Base-by-base conservation (phyloP, 805 yeast species). In the Saccharomycopsis sp. region DNA sequence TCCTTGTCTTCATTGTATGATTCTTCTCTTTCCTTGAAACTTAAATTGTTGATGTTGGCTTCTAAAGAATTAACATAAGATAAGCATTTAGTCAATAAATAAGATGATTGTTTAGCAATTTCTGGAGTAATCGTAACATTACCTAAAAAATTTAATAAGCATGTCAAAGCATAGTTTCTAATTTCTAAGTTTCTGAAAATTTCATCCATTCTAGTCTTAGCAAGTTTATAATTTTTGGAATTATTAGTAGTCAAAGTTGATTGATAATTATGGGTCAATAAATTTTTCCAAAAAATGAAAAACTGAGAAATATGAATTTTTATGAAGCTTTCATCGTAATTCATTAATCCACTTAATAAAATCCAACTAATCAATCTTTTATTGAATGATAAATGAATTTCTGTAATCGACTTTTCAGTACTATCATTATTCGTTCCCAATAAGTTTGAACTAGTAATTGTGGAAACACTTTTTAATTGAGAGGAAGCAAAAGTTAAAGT, bases 281-380 rank as follows among this genome's bases (percentile, higher is more conserved):
- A 61, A 32, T 70, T 67, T 46, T 76, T 76, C 88, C 88, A 82
- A 42, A 80, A 62, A 8, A 65, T 55, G 34, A 81, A 56, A 37
- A 82, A 62, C 48, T 78, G 85, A 2, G 76, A 67, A 12, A 69
- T 59, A 47, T 78, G 79, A 41, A 74, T 62, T 37, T 66, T 61
- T 28, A 82, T 61, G 41, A 73, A 70, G 19, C 64, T 59, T 13
- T 68, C 67, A 28, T 79, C 81, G 51, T 73, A 70, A 37, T 76
- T 70, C 66, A 81, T 72, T 3, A 80, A 55, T 2, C 89, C 89
- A 45, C 67, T 63, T 18, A 82, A 51, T 19, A 79, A 51, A 13
- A 72, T 66, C 89, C 92, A 82, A 31, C 84, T 58, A 32, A 70
- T 55, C 36, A 70, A 37, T 29, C 63, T 52, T 49, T 66, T 55